A percentile compares a stretch with the other conserved stretches of the same genome.
Evolutionary conservation across 176 grass and related monocot genomes (phyloP).

Genomic region (Miscanthus lutarioriparius): DNA sequence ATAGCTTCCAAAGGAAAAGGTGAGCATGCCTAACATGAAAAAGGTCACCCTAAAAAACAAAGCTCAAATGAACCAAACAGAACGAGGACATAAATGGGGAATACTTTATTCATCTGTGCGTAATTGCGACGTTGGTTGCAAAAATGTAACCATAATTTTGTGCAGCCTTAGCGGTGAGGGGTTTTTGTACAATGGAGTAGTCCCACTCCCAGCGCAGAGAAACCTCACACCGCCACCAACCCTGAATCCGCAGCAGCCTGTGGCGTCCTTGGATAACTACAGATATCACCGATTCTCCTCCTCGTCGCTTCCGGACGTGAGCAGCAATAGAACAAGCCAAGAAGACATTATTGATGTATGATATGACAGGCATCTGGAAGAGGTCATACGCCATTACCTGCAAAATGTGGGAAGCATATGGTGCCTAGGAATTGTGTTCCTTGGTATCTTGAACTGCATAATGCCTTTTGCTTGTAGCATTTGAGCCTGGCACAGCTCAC

Average conservation of each 20-base stretch:
- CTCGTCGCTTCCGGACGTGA: slow-evolving; percentile 63
- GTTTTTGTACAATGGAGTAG: slow-evolving; percentile 53
- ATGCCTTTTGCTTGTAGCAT: slow-evolving; percentile 47
- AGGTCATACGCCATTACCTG: slow-evolving; percentile 9
- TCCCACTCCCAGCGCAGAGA: slow-evolving; percentile 69
- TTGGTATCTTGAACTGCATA: slow-evolving; percentile 13
- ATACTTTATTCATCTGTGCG: background rate
- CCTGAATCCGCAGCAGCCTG: slow-evolving; percentile 62
- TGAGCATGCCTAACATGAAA: slow-evolving; percentile 35
- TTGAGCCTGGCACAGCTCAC: too few species aligned
- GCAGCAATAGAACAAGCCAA: slow-evolving; percentile 49
- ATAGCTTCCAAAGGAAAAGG: slow-evolving; percentile 73
- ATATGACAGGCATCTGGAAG: slow-evolving; percentile 34
- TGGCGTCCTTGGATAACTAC: slow-evolving; percentile 50
- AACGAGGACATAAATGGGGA: background rate
- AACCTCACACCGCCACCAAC: slow-evolving; percentile 64
- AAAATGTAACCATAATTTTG: slow-evolving; percentile 17
- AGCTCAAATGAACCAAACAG: background rate
- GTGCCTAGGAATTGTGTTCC: slow-evolving; percentile 33
- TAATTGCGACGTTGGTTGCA: background rate
- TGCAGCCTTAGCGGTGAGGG: slow-evolving; percentile 60
- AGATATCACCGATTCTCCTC: slow-evolving; percentile 72
- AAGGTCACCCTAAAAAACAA: background rate
- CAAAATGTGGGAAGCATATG: slow-evolving; percentile 20
- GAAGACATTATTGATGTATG: slow-evolving; percentile 48